Evolutionary conservation across 2,329 filamentous ascomycete species (phyloP).

Genomic region (Sphaerulina musiva): DNA sequence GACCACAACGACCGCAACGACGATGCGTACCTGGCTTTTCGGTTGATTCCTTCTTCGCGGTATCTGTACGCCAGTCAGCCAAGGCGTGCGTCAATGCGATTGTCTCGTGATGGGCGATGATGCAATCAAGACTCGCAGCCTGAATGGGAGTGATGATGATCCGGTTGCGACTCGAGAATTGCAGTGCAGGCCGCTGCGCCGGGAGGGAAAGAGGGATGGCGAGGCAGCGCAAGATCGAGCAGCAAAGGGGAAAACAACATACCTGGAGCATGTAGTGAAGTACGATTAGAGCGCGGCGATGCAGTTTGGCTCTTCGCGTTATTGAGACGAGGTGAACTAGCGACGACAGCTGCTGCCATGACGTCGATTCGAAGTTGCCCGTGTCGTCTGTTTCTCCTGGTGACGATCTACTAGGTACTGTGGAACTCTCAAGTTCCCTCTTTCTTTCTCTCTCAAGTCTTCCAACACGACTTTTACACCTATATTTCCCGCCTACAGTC

Average conservation of each 20-base stretch:
- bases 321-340: slow-evolving; percentile 26
- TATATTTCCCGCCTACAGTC: neutral
- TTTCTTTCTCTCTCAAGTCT: neutral
- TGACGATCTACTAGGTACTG: slow-evolving; percentile 4
- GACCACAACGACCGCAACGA: neutral
- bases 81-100: slow-evolving; percentile 3
- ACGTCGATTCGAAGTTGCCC: slow-evolving; percentile 4
- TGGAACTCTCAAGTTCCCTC: neutral
- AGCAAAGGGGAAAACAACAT: slow-evolving; percentile 15
- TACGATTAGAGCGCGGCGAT: slow-evolving; percentile 26
- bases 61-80: slow-evolving; percentile 19
- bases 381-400: slow-evolving; percentile 4
- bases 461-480: neutral
- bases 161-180: neutral
- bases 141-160: too few relatives aligned
- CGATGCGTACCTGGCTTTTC: slow-evolving; percentile 19
- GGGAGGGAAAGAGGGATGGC: neutral
- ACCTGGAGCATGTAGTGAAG: slow-evolving; percentile 24
- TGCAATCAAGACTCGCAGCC: neutral
- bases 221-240: neutral
- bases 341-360: slow-evolving; percentile 22
- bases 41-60: slow-evolving; percentile 18
- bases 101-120: slow-evolving; percentile 3
- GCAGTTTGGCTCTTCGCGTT: slow-evolving; percentile 21
- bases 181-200: neutral